A percentile compares a stretch with the other conserved stretches of the same genome.
Evolutionary conservation across 768 basidiomycete genomes (phyloP).

Genomic region (Naganishia friedmannii): DNA sequence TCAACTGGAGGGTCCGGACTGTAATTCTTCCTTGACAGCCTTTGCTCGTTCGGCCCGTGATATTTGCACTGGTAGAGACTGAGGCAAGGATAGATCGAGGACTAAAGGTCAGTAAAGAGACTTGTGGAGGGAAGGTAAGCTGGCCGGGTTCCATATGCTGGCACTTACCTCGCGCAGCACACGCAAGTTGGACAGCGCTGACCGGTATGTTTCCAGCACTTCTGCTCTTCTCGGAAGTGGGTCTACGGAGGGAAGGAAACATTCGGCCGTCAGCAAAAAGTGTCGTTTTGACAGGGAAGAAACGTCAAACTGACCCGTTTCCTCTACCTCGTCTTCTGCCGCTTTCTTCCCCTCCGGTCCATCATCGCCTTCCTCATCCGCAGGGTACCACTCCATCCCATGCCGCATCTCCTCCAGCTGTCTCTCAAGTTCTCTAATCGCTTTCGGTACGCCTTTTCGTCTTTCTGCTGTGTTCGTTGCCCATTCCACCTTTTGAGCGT

Average conservation of each 20-base stretch:
- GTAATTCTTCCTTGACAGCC: slow-evolving; percentile 28
- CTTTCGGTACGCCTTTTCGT: slow-evolving; percentile 63
- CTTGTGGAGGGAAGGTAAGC: not conserved
- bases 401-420: slow-evolving; percentile 31
- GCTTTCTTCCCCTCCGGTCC: slow-evolving; percentile 18
- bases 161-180: slow-evolving; percentile 12
- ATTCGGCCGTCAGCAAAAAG: too few relatives aligned
- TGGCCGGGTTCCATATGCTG: not conserved
- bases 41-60: slow-evolving; percentile 32
- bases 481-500: slow-evolving; percentile 70
- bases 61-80: slow-evolving; percentile 24
- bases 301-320: slow-evolving; percentile 4
- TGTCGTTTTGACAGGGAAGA: too few relatives aligned
- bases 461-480: slow-evolving; percentile 68
- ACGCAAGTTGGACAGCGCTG: slow-evolving; percentile 10
- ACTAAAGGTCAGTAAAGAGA: not conserved
- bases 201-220: slow-evolving; percentile 17
- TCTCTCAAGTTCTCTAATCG: slow-evolving; percentile 50
- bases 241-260: not conserved
- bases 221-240: slow-evolving; percentile 21
- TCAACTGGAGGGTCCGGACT: slow-evolving; percentile 20
- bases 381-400: slow-evolving; percentile 37
- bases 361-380: slow-evolving; percentile 25
- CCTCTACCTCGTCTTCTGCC: slow-evolving; percentile 23
- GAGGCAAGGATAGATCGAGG: not conserved